Evolutionary conservation across 768 basidiomycete genomes (phyloP).

Genomic region (Russula ochroleuca): DNA sequence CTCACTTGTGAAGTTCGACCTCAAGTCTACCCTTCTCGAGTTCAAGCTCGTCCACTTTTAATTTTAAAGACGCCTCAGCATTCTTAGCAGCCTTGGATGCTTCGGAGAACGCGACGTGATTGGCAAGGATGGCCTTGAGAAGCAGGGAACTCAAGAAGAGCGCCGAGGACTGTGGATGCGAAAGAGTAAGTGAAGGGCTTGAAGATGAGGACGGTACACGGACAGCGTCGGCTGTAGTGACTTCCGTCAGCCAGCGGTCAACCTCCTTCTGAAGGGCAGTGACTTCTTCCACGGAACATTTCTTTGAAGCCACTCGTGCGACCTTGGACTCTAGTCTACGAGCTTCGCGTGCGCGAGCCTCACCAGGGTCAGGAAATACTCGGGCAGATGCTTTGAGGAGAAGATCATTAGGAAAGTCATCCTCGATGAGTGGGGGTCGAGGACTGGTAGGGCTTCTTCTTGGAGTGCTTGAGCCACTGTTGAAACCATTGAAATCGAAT

Average conservation of each 20-base stretch:
- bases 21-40: slow-evolving; percentile 55
- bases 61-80: slow-evolving; percentile 57
- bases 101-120: slow-evolving; percentile 77
- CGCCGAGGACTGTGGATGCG: slow-evolving; percentile 49
- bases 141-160: slow-evolving; percentile 73
- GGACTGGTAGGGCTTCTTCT: slow-evolving; percentile 46
- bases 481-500: slow-evolving; percentile 56
- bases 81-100: slow-evolving; percentile 62
- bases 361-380: slow-evolving; percentile 28
- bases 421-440: slow-evolving; percentile 40
- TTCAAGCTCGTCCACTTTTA: slow-evolving; percentile 64
- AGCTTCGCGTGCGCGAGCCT: slow-evolving; percentile 45
- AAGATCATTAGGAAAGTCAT: slow-evolving; percentile 39
- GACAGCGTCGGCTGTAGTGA: slow-evolving; percentile 60
- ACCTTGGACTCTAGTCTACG: slow-evolving; percentile 74
- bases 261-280: slow-evolving; percentile 72
- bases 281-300: slow-evolving; percentile 85
- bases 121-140: slow-evolving; percentile 77
- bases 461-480: slow-evolving; percentile 67
- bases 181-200: slow-evolving; percentile 15
- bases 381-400: slow-evolving; percentile 34
- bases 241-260: slow-evolving; percentile 65
- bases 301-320: slow-evolving; percentile 72
- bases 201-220: slow-evolving; percentile 34
- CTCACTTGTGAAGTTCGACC: slow-evolving; percentile 67